Evolutionary conservation across 2,329 filamentous ascomycete genomes (phyloP).

Genomic region (Juglanconis oblonga): DNA sequence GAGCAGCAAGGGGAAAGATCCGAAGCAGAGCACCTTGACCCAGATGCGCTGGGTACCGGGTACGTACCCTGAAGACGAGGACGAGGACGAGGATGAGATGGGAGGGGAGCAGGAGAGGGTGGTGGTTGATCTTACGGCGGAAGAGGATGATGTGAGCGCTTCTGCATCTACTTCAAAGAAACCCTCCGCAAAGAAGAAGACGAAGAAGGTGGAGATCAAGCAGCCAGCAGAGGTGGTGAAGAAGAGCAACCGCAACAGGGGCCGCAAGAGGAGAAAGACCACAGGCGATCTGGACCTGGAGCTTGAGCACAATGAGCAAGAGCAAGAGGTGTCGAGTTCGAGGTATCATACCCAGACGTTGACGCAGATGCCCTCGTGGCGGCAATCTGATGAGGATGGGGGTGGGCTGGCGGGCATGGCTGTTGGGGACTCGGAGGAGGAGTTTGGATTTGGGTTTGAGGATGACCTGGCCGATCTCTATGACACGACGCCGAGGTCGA

Average conservation of each 20-base stretch:
- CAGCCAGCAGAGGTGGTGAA: neutral
- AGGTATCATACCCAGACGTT: constrained; percentile 33
- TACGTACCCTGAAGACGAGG: constrained; percentile 8
- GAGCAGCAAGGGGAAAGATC: neutral
- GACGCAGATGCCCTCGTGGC: constrained; percentile 29
- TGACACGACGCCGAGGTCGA: neutral
- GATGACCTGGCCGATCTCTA: neutral
- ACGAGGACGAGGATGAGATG: constrained; percentile 15
- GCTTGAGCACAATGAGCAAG: constrained; percentile 23
- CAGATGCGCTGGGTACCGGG: constrained; percentile 26
- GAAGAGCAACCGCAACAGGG: neutral
- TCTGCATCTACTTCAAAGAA: neutral
- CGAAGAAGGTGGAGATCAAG: neutral
- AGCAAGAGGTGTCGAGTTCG: constrained; percentile 21
- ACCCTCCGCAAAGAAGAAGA: neutral
- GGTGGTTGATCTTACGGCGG: constrained; percentile 1
- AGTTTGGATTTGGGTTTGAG: constrained; percentile 17
- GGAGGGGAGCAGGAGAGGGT: constrained; percentile 9
- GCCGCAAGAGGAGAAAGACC: constrained; percentile 9
- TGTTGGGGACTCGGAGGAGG: constrained; percentile 25
- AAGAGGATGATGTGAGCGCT: neutral
- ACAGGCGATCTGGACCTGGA: neutral
- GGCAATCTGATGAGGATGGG: constrained; percentile 8
- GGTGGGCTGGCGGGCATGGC: constrained; percentile 18
- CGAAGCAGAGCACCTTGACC: constrained; percentile 33